Conservation (phyloP, 139 green algal species). For the Picochlorum sp. region DNA sequence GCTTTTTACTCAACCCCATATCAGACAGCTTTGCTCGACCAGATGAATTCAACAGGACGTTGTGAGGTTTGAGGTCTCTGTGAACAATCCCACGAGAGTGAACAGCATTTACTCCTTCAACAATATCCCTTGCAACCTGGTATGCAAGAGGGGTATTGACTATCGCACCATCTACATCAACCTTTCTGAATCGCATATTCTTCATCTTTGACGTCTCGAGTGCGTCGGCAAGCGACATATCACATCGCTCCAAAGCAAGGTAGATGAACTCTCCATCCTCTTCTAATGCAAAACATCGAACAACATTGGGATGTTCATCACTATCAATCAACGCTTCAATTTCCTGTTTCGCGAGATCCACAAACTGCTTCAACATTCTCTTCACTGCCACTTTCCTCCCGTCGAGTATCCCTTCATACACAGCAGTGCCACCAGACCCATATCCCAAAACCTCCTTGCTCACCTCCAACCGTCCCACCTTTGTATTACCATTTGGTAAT, state of each 20-base stretch:
- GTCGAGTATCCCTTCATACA: slow-evolving; percentile 78
- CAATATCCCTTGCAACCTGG: slow-evolving; percentile 47
- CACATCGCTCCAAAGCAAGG: slow-evolving; percentile 89
- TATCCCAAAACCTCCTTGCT: slow-evolving; percentile 59
- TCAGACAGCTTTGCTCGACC: slow-evolving; percentile 85
- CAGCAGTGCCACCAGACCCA: slow-evolving; percentile 65
- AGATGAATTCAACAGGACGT: slow-evolving; percentile 80
- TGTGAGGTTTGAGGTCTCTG: slow-evolving; percentile 85
- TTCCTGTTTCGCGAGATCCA: slow-evolving; percentile 82
- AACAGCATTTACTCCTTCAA: slow-evolving; percentile 63
- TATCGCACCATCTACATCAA: neutral
- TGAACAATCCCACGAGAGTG: slow-evolving; percentile 84
- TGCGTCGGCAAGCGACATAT: slow-evolving; percentile 41
- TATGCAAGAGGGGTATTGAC: slow-evolving; percentile 28
- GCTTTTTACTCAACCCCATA: slow-evolving; percentile 91
- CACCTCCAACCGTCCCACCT: slow-evolving; percentile 32
- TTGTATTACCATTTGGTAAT: neutral
- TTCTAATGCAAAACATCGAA: slow-evolving; percentile 91
- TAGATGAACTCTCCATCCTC: slow-evolving; percentile 96
- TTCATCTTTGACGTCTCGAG: neutral
- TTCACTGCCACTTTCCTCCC: slow-evolving; percentile 82
- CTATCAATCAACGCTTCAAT: slow-evolving; percentile 82
- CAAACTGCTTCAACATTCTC: slow-evolving; percentile 78
- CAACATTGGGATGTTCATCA: slow-evolving; percentile 94
- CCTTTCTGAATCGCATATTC: neutral